Base-by-base conservation (phyloP, 345 rosid genomes). In the Citrus unshiu region DNA sequence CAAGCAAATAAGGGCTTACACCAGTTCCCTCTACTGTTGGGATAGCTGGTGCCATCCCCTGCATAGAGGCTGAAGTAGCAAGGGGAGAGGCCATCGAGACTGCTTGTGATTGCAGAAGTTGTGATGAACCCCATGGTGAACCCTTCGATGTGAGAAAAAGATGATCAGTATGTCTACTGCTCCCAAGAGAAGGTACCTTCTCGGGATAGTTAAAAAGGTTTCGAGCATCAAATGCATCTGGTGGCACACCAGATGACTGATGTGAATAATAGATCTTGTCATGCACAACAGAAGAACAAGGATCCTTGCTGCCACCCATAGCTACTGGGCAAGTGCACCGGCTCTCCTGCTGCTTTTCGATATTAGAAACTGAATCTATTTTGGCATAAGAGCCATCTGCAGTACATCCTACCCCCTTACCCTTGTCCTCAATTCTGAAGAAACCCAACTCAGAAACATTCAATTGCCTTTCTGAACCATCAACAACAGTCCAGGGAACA, bases 1-100 rank as follows among this genome's bases (percentile, higher is more conserved):
- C 88, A 77, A 80, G 82, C 25, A 81, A 77, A 78, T 43, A 68
- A 68, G 86, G 74, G 79, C 68, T 70, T 24, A 13, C 66, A 49
- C 72, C 66, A 57, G 46, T 40, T 27, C 70, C 34, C 25, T 75
- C 84, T 75, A 79, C 81, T 68, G 82, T 79, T 46, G 46, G 68
- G 32, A 61, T 70, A 34, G 81, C 61, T 64, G 80, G 68, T 66
- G 74, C 34, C 68, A 79, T 72, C 51, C 70, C 79, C n/a, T 82
- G 76, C 57, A 63, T 24, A 59, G 51, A 54, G 43, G 81, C 65
- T 27, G 78, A 67, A 80, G 77, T 73, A 37, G 81, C 81, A 4
- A 81, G 76, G 25, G 68, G 75, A 60, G 63, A 75, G 56, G 77
- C 75, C 60, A 77, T 30, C 14, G 87, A 70, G 40, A 78, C 77